Evolutionary conservation across 2,329 filamentous ascomycete genomes (phyloP), one percentile per base, ranked within the genome.

Genomic region (Penicillium vulpinum): DNA sequence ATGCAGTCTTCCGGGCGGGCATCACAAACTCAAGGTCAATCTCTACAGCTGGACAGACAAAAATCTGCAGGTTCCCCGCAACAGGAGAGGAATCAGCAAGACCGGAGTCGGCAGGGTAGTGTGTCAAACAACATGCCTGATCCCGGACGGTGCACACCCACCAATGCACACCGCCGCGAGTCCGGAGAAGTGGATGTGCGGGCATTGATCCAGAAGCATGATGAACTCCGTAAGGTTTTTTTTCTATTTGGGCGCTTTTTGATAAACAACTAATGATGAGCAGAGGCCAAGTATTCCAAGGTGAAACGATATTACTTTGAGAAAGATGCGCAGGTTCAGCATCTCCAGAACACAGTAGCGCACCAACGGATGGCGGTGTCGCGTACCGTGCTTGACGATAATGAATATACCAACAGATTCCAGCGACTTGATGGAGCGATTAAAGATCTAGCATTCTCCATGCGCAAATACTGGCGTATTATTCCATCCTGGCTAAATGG

Each of bases 231-330:
- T 79, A 75, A 59, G 76, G 8, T 1, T 26, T 15, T 59, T 21
- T 15, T 13, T 35, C 28, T 31, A 4, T 3, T 31, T 16, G n/a
- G n/a, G n/a, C n/a, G 26, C n/a, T 39, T 50, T 36, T 39, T 29
- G 41, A 18, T 45, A 50, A 50, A 29, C 48, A 50, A 29, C 48
- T 59, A 21, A 56, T 36, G n/a, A 54, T 50, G 9, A 36, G 51
- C 62, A 96, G 92, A 94, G 70, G 86, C 86, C 64, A 99, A 99
- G 78, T 99, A 99, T 74, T 95, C 95, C 74, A 96, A 97, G 72
- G 93, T 99, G 56, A 99, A 99, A 80, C 88, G 92, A 54, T 90
- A 97, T 67, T 99, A 97, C 73, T 97, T 97, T 73, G 94, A 97
- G 62, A 88, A 96, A 67, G 89, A 88, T 63, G 83, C 87, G 18